Conservation (phyloP, 2,329 filamentous ascomycete genomes). For the Pseudogymnoascus sp. region DNA sequence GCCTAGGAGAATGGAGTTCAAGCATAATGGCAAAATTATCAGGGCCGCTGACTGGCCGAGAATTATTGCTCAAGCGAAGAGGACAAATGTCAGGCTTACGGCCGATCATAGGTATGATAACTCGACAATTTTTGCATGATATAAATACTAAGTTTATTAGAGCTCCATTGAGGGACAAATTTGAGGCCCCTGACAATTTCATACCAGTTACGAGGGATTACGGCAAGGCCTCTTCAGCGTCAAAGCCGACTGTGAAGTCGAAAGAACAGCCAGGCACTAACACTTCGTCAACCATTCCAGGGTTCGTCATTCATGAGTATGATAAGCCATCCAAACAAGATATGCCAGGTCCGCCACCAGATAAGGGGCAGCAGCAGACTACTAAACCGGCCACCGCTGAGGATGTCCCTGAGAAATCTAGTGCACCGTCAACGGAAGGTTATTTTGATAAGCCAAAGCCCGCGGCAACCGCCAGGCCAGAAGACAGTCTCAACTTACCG, state of each 20-base stretch:
- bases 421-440: not conserved
- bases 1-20: conserved; percentile 33
- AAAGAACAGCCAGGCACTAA: not conserved
- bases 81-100: conserved; percentile 14
- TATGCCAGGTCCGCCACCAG: not conserved
- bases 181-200: conserved; percentile 8
- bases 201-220: not conserved
- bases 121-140: not conserved
- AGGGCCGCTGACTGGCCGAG: conserved; percentile 21
- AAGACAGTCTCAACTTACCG: not conserved
- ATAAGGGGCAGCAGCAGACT: not conserved
- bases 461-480: not conserved
- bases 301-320: not conserved
- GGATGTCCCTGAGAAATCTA: not conserved
- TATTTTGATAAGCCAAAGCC: not conserved
- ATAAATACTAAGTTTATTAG: not conserved
- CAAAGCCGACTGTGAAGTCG: not conserved
- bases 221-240: not conserved
- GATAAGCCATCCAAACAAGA: not conserved
- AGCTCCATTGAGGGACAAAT: conserved; percentile 4
- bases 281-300: not conserved
- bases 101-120: conserved; percentile 17
- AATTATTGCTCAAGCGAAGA: conserved; percentile 18
- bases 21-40: conserved; percentile 25
- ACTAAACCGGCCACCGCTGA: not conserved